phyloP scores from a whole-genome alignment of 2,329 filamentous ascomycete species.

The Aureobasidium sp. region DNA sequence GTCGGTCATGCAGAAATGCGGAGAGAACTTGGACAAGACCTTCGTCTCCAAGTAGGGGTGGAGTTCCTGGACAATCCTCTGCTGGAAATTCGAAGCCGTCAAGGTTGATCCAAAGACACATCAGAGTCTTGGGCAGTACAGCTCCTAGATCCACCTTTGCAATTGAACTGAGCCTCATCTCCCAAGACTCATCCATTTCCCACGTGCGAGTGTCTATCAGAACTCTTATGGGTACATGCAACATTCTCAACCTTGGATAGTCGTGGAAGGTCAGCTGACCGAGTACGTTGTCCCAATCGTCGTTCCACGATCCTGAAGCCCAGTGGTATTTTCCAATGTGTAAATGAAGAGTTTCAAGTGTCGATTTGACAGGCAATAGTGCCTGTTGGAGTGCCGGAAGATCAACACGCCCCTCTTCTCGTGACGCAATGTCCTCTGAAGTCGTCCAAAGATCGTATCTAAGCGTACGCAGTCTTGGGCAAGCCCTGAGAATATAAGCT shows the following conservation, averaged over 20 bases:
- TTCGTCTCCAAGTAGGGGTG: neutral
- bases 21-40: neutral
- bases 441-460: conserved; percentile 3
- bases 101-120: neutral
- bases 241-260: neutral
- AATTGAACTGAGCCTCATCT: neutral
- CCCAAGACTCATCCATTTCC: neutral
- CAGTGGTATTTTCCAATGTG: neutral
- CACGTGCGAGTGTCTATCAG: neutral
- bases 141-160: neutral
- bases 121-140: neutral
- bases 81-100: neutral
- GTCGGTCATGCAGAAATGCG: neutral
- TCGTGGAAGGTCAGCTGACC: neutral
- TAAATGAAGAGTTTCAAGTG: neutral
- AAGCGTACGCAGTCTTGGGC: neutral
- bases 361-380: neutral
- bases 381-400: neutral
- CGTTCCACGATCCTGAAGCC: neutral
- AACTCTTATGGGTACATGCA: neutral
- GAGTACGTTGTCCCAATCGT: neutral
- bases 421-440: neutral
- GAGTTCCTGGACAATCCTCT: neutral
- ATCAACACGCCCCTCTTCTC: neutral
- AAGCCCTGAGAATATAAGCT: neutral